These are phyloP conservation scores for Mucor mucedo DNA, from an alignment of 371 early-diverging fungal species.

Conservation along the genomic window DNA sequence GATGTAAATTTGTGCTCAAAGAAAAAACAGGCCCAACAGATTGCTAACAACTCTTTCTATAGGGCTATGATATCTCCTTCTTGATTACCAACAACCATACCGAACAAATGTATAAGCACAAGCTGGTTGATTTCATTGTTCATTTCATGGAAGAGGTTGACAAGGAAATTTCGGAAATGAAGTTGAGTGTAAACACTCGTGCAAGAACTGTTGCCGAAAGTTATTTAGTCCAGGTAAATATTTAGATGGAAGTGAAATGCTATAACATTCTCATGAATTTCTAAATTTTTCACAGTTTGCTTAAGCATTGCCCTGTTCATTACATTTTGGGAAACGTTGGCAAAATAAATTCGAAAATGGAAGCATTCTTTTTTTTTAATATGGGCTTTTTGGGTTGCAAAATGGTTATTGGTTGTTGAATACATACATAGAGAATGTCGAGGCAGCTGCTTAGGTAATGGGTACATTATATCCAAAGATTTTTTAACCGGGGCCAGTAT, in stretches of 20 bases:
- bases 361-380: too few relatives aligned
- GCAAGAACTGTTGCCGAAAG: constrained; percentile 94
- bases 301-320: neutral
- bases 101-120: constrained; percentile 97
- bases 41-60: neutral
- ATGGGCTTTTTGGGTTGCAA: too few relatives aligned
- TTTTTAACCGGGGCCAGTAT: too few relatives aligned
- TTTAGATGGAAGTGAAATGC: neutral
- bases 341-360: too few relatives aligned
- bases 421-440: too few relatives aligned
- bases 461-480: too few relatives aligned
- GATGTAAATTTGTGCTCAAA: constrained; percentile 56
- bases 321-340: too few relatives aligned
- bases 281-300: constrained; percentile 15
- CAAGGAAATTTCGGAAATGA: constrained; percentile 98
- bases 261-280: neutral
- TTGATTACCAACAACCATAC: constrained; percentile 95
- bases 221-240: constrained; percentile 64
- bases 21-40: neutral
- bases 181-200: constrained; percentile 92
- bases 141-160: constrained; percentile 99
- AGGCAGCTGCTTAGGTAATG: too few relatives aligned
- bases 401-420: too few relatives aligned
- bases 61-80: constrained; percentile 96
- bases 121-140: constrained; percentile 96